A percentile compares a stretch with the other conserved stretches of the same genome.
Evolutionary conservation across 2,329 filamentous ascomycete species (phyloP).

Genomic region (Ceratocystis ficicola): DNA sequence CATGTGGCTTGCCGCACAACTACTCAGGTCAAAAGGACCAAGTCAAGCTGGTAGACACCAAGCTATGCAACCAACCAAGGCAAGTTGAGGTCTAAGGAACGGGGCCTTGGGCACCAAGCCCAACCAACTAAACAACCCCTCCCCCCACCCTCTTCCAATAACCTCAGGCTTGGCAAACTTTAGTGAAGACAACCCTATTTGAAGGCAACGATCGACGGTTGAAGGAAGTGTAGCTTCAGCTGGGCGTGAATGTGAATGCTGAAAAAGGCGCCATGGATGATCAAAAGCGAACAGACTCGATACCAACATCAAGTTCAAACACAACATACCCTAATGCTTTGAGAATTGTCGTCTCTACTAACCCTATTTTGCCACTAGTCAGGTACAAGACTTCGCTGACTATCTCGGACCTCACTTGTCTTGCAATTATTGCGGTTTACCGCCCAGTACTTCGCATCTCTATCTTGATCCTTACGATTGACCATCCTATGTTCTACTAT

Average conservation of each 20-base stretch:
- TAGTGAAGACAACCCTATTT: not conserved
- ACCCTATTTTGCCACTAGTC: constrained; percentile 1
- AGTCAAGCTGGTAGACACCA: too few relatives aligned
- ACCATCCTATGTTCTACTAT: not conserved
- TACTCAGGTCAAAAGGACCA: too few relatives aligned
- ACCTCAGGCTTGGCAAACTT: not conserved
- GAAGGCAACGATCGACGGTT: constrained; percentile 6
- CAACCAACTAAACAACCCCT: not conserved
- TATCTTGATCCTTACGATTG: not conserved
- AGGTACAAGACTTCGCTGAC: not conserved
- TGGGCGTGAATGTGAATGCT: not conserved
- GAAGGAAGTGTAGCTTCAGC: constrained; percentile 8
- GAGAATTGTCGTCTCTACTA: not conserved
- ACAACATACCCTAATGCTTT: not conserved
- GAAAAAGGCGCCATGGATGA: not conserved
- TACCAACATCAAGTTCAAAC: too few relatives aligned
- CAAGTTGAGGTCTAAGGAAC: not conserved
- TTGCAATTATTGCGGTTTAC: not conserved
- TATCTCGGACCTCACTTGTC: not conserved
- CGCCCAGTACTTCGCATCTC: not conserved
- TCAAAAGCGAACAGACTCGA: too few relatives aligned
- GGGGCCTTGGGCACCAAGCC: not conserved
- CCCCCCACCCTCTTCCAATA: not conserved
- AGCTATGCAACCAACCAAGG: not conserved
- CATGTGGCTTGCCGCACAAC: too few relatives aligned